Percentiles rank a stretch among this genome's conserved stretches.
Conservation (phyloP, 164 flowering plant species). For the Vitis amurensis region DNA sequence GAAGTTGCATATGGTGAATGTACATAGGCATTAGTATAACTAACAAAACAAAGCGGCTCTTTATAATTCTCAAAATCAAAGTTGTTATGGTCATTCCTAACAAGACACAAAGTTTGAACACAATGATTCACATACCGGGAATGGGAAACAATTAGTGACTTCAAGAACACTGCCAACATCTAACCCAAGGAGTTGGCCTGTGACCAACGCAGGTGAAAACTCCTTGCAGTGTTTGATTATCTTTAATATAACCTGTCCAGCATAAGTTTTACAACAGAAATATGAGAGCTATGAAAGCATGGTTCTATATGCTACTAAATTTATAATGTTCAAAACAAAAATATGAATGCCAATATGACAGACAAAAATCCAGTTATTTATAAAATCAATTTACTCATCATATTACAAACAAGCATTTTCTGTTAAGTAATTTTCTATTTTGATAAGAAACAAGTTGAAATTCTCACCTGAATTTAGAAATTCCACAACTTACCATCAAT, state of each 20-base stretch:
- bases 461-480: too few relatives aligned
- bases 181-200: conserved; percentile 93
- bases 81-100: background rate
- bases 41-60: background rate
- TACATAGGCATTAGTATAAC: background rate
- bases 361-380: too few relatives aligned
- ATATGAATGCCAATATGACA: too few relatives aligned
- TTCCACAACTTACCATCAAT: too few relatives aligned
- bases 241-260: conserved; percentile 71
- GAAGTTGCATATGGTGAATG: background rate
- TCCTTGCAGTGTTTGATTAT: conserved; percentile 97
- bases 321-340: too few relatives aligned
- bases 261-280: background rate
- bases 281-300: too few relatives aligned
- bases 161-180: conserved; percentile 99
- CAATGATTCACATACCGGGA: conserved; percentile 60
- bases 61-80: background rate
- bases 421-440: too few relatives aligned
- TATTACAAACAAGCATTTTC: too few relatives aligned
- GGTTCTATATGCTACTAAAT: too few relatives aligned
- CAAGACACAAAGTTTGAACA: background rate
- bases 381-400: too few relatives aligned
- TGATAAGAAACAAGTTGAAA: too few relatives aligned
- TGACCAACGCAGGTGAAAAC: conserved; percentile 82
- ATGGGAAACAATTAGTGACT: conserved; percentile 95